Conservation (phyloP, 1,139 yeast genomes). For the Kodamaea ohmeri region DNA sequence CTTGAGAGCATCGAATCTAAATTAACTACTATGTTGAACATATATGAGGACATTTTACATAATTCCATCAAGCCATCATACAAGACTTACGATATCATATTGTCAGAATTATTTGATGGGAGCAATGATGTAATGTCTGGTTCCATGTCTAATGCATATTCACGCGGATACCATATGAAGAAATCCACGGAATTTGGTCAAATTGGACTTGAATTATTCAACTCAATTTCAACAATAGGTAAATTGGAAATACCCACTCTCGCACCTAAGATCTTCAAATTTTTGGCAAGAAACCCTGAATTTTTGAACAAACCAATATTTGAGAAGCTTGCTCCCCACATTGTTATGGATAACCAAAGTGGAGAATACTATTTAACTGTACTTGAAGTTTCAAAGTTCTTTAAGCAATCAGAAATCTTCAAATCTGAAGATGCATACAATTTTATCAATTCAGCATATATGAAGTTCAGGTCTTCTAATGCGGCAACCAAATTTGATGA, state of each 20-base stretch:
- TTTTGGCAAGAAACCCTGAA: constrained; percentile 29
- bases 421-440: constrained; percentile 21
- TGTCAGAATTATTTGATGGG: constrained; percentile 50
- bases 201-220: constrained; percentile 59
- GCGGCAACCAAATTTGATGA: constrained; percentile 24
- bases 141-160: constrained; percentile 9
- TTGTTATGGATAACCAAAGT: constrained; percentile 5
- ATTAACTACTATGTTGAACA: constrained; percentile 59
- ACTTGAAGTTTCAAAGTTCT: constrained; percentile 26
- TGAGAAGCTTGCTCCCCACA: constrained; percentile 17
- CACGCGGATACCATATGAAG: constrained; percentile 6
- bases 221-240: constrained; percentile 35
- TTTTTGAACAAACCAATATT: constrained; percentile 25
- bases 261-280: constrained; percentile 27
- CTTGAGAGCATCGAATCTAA: constrained; percentile 34
- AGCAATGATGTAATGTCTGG: constrained; percentile 32
- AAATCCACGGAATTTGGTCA: constrained; percentile 56
- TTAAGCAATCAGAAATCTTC: constrained; percentile 20
- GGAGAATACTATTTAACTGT: constrained; percentile 13
- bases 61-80: constrained; percentile 48
- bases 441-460: constrained; percentile 29
- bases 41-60: constrained; percentile 60
- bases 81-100: constrained; percentile 52
- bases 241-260: constrained; percentile 28
- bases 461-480: constrained; percentile 19